Percentiles rank a stretch among this genome's conserved stretches.
Evolutionary conservation across 2,329 filamentous ascomycete species (phyloP).

Genomic region (Aspergillus japonicus): DNA sequence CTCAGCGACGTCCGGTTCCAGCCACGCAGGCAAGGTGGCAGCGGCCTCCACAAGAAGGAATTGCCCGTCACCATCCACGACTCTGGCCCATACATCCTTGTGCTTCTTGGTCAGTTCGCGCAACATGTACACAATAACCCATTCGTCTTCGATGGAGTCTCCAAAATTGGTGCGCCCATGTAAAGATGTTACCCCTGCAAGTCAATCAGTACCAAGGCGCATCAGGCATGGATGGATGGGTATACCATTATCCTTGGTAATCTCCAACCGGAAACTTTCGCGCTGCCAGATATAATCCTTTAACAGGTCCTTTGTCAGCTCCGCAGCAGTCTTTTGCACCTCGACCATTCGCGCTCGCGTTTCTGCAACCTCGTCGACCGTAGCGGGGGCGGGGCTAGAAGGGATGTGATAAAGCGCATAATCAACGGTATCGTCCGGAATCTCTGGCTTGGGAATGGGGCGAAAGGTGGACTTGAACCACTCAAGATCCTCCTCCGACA

Average conservation of each 20-base stretch:
- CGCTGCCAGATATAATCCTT: constrained; percentile 94
- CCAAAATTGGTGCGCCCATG: constrained; percentile 81
- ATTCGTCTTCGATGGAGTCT: constrained; percentile 95
- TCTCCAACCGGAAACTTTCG: constrained; percentile 71
- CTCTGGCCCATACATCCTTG: constrained; percentile 73
- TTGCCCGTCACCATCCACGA: constrained; percentile 87
- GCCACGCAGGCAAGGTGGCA: constrained; percentile 80
- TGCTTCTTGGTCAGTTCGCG: constrained; percentile 74
- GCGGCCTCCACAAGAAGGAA: constrained; percentile 94
- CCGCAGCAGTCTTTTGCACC: constrained; percentile 66
- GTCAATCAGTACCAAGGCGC: constrained; percentile 8
- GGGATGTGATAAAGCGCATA: constrained; percentile 77
- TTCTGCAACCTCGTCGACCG: constrained; percentile 53
- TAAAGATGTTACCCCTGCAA: constrained; percentile 57
- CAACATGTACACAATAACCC: constrained; percentile 89
- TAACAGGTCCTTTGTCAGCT: constrained; percentile 64
- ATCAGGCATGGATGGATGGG: not conserved
- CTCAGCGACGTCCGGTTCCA: constrained; percentile 84
- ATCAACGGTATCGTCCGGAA: constrained; percentile 82
- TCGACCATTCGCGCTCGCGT: constrained; percentile 64
- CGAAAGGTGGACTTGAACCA: constrained; percentile 66
- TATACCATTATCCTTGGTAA: constrained; percentile 60
- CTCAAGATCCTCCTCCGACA: constrained; percentile 58
- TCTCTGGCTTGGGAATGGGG: constrained; percentile 61
- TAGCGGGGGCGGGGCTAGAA: constrained; percentile 52